These are phyloP conservation scores for Bothriochloa decipiens DNA, from an alignment of 176 grass and related monocot species.

Conservation along the genomic window DNA sequence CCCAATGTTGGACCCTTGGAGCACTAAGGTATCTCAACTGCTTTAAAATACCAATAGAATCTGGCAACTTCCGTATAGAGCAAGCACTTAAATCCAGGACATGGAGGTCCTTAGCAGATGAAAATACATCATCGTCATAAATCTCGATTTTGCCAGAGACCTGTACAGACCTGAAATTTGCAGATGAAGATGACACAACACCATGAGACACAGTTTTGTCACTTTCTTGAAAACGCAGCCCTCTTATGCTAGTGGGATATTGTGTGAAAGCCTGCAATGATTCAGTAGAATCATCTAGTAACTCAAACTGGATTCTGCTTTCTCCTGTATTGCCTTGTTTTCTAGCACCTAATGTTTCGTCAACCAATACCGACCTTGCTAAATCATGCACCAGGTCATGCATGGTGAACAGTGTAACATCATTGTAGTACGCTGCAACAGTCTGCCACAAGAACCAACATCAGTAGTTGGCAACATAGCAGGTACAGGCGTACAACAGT, in stretches of 20 bases:
- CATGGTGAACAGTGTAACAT: too few relatives aligned
- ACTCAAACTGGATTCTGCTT: neutral
- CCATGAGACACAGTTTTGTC: too few relatives aligned
- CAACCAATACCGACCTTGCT: too few relatives aligned
- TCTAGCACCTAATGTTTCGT: too few relatives aligned
- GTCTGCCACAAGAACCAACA: too few relatives aligned
- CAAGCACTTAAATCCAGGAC: conserved; percentile 31
- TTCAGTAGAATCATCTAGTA: neutral
- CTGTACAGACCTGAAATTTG: too few relatives aligned
- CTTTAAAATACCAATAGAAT: neutral
- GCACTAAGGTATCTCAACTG: conserved; percentile 36
- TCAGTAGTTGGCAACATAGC: too few relatives aligned
- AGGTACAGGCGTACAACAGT: too few relatives aligned
- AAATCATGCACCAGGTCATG: too few relatives aligned
- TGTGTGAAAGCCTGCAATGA: neutral
- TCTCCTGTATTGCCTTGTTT: neutral
- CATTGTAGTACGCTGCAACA: too few relatives aligned
- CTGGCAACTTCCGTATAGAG: neutral
- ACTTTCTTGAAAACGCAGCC: too few relatives aligned
- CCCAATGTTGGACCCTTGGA: neutral
- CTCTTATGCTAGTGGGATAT: conserved; percentile 14
- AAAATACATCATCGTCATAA: neutral
- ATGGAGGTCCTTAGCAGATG: neutral
- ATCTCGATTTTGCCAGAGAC: neutral
- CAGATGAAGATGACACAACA: too few relatives aligned